Evolutionary conservation across 176 grass and related monocot genomes (phyloP).

Genomic region (Zoysia pacifica): DNA sequence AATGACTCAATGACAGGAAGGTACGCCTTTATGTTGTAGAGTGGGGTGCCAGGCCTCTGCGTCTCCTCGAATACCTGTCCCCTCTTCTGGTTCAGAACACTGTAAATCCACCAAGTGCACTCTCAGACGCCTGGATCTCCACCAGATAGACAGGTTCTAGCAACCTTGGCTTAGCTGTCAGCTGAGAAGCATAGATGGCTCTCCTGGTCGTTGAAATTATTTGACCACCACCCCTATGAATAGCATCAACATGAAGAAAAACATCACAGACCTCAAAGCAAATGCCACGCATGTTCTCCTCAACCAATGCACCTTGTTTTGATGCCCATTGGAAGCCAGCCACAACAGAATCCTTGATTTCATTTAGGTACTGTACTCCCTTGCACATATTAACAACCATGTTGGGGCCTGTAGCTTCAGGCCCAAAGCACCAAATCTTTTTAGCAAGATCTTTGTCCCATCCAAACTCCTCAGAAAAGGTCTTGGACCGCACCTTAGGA

Average conservation of each 20-base stretch:
- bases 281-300: neutral
- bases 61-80: neutral
- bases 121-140: neutral
- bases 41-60: neutral
- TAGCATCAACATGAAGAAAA: neutral
- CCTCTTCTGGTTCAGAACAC: constrained; percentile 18
- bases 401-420: neutral
- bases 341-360: neutral
- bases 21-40: neutral
- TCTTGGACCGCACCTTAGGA: neutral
- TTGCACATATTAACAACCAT: neutral
- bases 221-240: neutral
- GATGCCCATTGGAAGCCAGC: neutral
- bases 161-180: neutral
- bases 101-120: neutral
- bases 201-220: neutral
- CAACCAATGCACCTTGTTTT: neutral
- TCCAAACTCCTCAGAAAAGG: neutral
- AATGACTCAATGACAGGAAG: neutral
- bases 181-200: neutral
- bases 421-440: neutral
- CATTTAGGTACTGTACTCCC: neutral
- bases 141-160: neutral
- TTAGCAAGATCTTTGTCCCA: neutral
- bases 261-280: neutral